Base-by-base conservation (phyloP, 306 rosid species). In the Casuarina glauca region DNA sequence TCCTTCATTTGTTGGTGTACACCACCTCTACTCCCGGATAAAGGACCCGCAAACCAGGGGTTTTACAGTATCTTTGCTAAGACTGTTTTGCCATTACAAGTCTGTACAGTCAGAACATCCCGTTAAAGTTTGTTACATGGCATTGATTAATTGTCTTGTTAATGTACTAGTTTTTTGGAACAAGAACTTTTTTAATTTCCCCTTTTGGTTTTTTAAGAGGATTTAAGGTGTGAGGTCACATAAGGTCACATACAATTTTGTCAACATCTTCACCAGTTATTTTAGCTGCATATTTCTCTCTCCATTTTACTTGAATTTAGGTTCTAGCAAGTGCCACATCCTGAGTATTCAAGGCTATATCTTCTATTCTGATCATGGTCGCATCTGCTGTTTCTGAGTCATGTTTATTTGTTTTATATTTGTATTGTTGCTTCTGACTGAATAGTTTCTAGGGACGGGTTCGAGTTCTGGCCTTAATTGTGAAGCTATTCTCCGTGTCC, bases 401-500 rank as follows among this genome's bases (percentile, higher is more conserved):
- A 64, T 70, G 63, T 11, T 64, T 45, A 54, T 80, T 79, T 63
- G 66, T 76, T 76, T 17, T 39, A 39, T 63, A 45, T 6, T 50
- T 84, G 50, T 76, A 62, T 38, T 19, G 16, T 76, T 73, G 69
- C 6, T 43, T 54, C 71, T 71, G 52, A 44, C 41, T 69, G 36
- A 77, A 78, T 54, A 26, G 20, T 70, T 64, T 81, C 41, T 81
- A 95, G 99, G 99, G 97, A n/a, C 88, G 93, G 79, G 87, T 93
- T 69, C 97, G 97, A 32, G 85, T 95, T 45, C 79, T 95, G 89
- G 93, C 96, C 76, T 80, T 95, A 76, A 89, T 92, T 69, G 99
- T 91, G 91, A 93, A 93, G 88, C 87, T 95, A 43, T 91, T 92
- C 74, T 91, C 97, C 45, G 77, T 91, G 71, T 95, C 99, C 79